Conservation (phyloP, 805 yeast species). For the Priceomyces fermenticarens region DNA sequence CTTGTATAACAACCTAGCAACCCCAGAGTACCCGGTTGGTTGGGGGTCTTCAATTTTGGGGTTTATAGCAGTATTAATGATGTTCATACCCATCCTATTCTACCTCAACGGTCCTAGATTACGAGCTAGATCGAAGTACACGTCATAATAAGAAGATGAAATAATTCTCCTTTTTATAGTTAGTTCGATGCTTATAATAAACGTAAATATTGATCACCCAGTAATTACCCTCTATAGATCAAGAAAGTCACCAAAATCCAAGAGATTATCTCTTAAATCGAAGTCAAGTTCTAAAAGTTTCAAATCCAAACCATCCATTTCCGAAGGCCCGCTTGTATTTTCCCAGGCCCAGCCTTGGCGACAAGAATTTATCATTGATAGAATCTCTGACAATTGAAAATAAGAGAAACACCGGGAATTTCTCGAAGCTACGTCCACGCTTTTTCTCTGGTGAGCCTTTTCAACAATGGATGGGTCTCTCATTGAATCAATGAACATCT, state of each 20-base stretch:
- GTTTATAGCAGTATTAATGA: slow-evolving; percentile 40
- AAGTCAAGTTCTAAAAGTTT: not conserved
- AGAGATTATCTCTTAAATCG: not conserved
- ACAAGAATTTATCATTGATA: not conserved
- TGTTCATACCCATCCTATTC: slow-evolving; percentile 47
- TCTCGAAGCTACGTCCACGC: not conserved
- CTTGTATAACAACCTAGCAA: slow-evolving; percentile 52
- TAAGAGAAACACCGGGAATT: not conserved
- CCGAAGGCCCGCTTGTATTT: not conserved
- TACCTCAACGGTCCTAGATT: slow-evolving; percentile 40
- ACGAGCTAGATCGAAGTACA: slow-evolving; percentile 33
- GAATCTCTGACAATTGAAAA: not conserved
- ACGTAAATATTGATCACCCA: no score
- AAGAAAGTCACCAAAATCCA: not conserved
- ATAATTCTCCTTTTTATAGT: no score
- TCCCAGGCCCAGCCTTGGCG: not conserved
- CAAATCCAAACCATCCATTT: not conserved
- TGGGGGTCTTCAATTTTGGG: slow-evolving; percentile 55
- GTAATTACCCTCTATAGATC: no score
- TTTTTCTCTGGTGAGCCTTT: not conserved
- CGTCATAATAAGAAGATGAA: not conserved
- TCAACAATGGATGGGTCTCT: not conserved
- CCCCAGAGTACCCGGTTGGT: slow-evolving; percentile 51
- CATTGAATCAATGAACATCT: not conserved
- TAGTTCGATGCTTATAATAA: no score